phyloP scores from a whole-genome alignment of 495 filamentous ascomycete genomes.

The Ascobolus immersus region DNA sequence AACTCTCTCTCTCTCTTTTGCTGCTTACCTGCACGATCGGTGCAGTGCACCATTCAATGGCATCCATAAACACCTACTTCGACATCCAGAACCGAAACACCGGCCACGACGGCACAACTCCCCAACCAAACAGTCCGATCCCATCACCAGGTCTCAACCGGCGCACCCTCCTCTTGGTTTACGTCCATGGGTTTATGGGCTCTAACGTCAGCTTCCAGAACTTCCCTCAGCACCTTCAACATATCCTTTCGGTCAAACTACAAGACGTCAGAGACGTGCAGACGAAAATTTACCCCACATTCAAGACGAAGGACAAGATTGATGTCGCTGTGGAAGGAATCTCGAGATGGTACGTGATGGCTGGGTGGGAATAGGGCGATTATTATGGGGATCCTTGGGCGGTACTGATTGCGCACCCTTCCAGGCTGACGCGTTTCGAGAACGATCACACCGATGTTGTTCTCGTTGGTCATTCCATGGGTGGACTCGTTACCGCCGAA shows the following conservation, averaged over 20 bases:
- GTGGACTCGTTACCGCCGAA: conserved; percentile 61
- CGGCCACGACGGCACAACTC: no score
- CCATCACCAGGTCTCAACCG: no score
- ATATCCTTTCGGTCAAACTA: conserved; percentile 39
- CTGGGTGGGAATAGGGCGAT: background rate
- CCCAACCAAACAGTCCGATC: no score
- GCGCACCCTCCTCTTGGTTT: conserved; percentile 61
- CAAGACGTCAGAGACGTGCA: conserved; percentile 51
- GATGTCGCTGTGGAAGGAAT: conserved; percentile 54
- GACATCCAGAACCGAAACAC: no score
- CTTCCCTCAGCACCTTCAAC: conserved; percentile 72
- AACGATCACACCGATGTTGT: conserved; percentile 49
- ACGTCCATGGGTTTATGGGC: conserved; percentile 86
- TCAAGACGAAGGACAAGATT: conserved; percentile 56
- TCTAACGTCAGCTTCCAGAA: conserved; percentile 66
- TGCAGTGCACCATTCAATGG: no score
- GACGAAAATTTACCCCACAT: conserved; percentile 77
- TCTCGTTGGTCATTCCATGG: conserved; percentile 74
- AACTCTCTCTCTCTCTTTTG: no score
- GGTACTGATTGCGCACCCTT: conserved; percentile 4
- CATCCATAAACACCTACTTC: no score
- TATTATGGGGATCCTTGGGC: background rate
- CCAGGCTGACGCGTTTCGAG: conserved; percentile 53
- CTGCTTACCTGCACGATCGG: no score
- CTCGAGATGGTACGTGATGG: conserved; percentile 37